Base-by-base conservation (phyloP, 495 filamentous ascomycete genomes). In the Penicillium paradoxum region DNA sequence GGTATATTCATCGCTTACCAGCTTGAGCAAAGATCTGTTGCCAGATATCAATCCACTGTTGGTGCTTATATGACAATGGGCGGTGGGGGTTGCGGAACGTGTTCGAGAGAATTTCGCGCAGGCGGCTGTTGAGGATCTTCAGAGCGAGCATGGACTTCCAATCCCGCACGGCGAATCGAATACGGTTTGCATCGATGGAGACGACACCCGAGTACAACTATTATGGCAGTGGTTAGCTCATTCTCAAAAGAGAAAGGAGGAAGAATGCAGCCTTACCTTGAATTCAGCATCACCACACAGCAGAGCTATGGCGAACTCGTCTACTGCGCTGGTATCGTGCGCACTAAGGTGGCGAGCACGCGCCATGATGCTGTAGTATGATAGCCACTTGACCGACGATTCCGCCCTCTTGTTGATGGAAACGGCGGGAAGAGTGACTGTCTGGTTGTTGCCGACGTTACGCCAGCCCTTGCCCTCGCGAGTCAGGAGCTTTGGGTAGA, bases 321-420 rank as follows among this genome's bases (percentile, higher is more conserved):
- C 85, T 7, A 86, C 87, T 0, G 85, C 82, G 2, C 83, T 91
- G 0, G 90, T 96, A 55, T 96, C 91, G 55, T 96, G 90, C 0
- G 92, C 93, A 54, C 95, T 93, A 53, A 90, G 87, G 57, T 78
- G 86, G 74, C 82, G 78, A 58, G 87, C 93, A 21, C 74, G 74
- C 1, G 86, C 85, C 91, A 97, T 95, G 53, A 97, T 95, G 56
- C 92, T 85, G 67, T 98, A 97, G 66, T 92, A 98, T 0, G 87
- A 90, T 39, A 97, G 68, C 84, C 87, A 96, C 61, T 82, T 82
- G n/a, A 87, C 64, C 0, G 68, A 57, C 15, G 80, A 75, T 13
- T 82, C 76, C 18, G 78, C 72, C 17, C 74, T 79, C 65, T 91
- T 89, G 66, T 95, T 96, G 43, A 97, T 87, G 0, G 89, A 93